phyloP scores from a whole-genome alignment of 306 rosid species.

The Trifolium subterraneum region DNA sequence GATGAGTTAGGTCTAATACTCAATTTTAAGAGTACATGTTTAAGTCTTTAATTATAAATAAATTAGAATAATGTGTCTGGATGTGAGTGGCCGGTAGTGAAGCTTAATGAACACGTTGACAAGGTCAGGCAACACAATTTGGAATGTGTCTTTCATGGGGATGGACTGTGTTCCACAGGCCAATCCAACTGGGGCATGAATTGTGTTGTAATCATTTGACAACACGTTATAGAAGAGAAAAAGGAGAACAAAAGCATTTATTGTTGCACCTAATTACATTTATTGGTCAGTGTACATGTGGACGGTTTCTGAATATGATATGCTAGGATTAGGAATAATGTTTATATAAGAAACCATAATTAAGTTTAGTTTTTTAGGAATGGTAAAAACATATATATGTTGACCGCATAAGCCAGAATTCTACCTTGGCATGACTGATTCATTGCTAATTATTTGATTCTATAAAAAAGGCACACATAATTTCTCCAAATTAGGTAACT shows the following conservation, averaged over 20 bases:
- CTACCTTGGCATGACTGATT: conserved; percentile 2
- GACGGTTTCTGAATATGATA: not conserved
- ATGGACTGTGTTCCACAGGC: conserved; percentile 35
- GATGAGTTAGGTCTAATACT: no score
- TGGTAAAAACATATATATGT: not conserved
- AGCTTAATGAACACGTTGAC: conserved; percentile 43
- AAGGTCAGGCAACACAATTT: conserved; percentile 41
- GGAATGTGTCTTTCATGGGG: conserved; percentile 40
- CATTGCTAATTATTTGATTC: not conserved
- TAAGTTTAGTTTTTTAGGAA: not conserved
- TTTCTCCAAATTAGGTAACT: no score
- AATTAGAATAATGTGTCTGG: conserved; percentile 28
- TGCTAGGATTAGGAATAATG: no score
- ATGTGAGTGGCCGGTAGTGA: conserved; percentile 27
- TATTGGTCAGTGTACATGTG: not conserved
- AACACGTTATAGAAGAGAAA: not conserved
- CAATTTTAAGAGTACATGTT: no score
- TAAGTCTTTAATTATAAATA: not conserved
- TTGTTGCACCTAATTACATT: conserved; percentile 27
- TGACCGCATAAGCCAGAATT: not conserved
- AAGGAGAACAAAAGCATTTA: not conserved
- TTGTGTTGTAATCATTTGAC: conserved; percentile 29
- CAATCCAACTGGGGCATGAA: conserved; percentile 10
- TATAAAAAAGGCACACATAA: not conserved
- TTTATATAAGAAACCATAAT: not conserved